Conservation (phyloP, 257 asterid genomes). For the Nicotiana knightiana region DNA sequence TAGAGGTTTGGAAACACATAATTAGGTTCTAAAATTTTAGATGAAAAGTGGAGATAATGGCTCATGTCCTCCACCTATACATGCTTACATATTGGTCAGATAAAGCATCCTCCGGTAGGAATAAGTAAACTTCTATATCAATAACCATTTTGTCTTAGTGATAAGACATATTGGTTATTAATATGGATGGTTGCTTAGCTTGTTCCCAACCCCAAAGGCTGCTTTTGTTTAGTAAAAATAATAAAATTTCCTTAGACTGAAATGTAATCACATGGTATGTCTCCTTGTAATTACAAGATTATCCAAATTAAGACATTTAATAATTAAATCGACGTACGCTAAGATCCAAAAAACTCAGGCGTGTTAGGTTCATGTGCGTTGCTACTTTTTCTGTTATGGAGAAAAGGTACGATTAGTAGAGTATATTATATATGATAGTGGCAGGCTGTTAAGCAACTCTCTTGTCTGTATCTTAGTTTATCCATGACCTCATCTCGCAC, state of each 20-base stretch:
- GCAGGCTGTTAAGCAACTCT: background rate
- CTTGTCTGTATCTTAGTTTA: background rate
- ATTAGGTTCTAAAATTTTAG: background rate
- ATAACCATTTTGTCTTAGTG: background rate
- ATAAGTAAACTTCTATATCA: background rate
- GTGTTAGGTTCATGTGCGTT: background rate
- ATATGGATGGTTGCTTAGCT: background rate
- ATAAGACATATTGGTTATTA: background rate
- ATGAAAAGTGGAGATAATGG: background rate
- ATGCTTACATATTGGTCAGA: background rate
- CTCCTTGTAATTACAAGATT: background rate
- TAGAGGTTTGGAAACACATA: too few species aligned
- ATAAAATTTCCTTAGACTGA: background rate
- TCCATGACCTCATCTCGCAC: background rate
- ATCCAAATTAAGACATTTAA: background rate
- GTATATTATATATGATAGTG: background rate
- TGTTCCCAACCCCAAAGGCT: background rate
- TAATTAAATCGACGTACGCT: background rate
- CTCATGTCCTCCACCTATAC: background rate
- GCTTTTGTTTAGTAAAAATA: background rate
- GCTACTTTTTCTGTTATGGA: background rate
- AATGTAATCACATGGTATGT: conserved; percentile 3
- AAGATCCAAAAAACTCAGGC: background rate
- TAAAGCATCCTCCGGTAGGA: background rate
- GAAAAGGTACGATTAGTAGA: background rate